These are phyloP conservation scores for Clohesyomyces aquaticus DNA, from an alignment of 495 filamentous ascomycete species.

Conservation along the genomic window DNA sequence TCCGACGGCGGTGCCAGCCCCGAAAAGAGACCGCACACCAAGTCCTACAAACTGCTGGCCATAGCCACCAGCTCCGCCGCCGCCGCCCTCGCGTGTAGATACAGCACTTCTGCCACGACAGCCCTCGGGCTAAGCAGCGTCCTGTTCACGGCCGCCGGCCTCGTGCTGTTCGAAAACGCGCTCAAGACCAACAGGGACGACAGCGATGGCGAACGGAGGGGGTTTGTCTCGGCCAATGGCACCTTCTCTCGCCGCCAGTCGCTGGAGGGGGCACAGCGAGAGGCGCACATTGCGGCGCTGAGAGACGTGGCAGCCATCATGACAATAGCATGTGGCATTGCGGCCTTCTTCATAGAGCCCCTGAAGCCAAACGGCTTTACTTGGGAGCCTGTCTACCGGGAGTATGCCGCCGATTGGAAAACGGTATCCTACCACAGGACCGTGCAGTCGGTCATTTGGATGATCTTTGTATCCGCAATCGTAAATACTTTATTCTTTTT, in stretches of 20 bases:
- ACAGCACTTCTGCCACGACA: conserved; percentile 27
- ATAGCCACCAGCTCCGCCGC: conserved; percentile 27
- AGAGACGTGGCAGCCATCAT: conserved; percentile 33
- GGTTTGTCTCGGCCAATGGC: conserved; percentile 40
- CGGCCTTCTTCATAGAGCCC: conserved; percentile 38
- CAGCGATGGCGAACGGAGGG: conserved; percentile 15
- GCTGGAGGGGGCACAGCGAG: conserved; percentile 19
- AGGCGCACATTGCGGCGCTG: conserved; percentile 29
- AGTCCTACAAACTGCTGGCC: conserved; percentile 25
- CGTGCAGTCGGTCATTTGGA: conserved; percentile 14
- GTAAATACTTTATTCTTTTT: conserved; percentile 26
- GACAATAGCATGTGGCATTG: conserved; percentile 29
- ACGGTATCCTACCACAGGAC: conserved; percentile 21
- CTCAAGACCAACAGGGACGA: conserved; percentile 28
- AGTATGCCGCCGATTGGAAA: conserved; percentile 28
- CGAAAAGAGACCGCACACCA: conserved; percentile 9
- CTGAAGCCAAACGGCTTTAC: conserved; percentile 32
- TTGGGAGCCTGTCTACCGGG: conserved; percentile 27
- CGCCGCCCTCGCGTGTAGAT: conserved; percentile 29
- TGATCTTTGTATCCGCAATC: conserved; percentile 24
- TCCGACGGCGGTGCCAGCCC: conserved; percentile 3
- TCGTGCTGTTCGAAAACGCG: conserved; percentile 38
- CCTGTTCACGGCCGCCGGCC: conserved; percentile 27
- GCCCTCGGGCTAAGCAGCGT: conserved; percentile 35
- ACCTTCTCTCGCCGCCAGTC: conserved; percentile 31